Percentiles rank a stretch among this genome's conserved stretches.
Conservation (phyloP, 108 stramenopile species). For the Skeletonema marinoi region DNA sequence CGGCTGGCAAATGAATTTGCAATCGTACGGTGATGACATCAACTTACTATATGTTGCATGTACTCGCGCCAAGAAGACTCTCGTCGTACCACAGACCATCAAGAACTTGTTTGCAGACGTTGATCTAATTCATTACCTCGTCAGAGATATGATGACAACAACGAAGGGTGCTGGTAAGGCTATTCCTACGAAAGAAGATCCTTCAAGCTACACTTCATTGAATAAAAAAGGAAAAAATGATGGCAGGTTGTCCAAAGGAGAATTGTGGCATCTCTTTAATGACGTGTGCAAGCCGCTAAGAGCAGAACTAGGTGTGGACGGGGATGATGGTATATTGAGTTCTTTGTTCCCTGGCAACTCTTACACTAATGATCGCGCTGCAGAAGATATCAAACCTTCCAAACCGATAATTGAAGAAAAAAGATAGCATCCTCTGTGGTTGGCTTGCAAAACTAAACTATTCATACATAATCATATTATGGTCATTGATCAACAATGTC, state of each 20-base stretch:
- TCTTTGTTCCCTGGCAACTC: slow-evolving; percentile 10
- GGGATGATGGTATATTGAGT: slow-evolving; percentile 12
- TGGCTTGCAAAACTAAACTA: too few relatives aligned
- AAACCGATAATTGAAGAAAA: not conserved
- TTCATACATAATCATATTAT: too few relatives aligned
- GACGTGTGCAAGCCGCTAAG: slow-evolving; percentile 28
- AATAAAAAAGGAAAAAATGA: slow-evolving; percentile 3
- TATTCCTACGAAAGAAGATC: not conserved
- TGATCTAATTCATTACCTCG: slow-evolving; percentile 22
- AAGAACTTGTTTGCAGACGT: slow-evolving; percentile 6
- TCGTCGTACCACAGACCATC: slow-evolving; percentile 17
- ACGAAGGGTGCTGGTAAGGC: not conserved
- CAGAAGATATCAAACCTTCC: not conserved
- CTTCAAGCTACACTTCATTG: not conserved
- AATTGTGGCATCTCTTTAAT: slow-evolving; percentile 32
- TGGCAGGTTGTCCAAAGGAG: slow-evolving; percentile 23
- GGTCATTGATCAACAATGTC: too few relatives aligned
- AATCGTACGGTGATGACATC: slow-evolving; percentile 12
- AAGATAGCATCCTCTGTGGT: not conserved
- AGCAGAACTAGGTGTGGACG: slow-evolving; percentile 19
- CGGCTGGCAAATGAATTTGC: slow-evolving; percentile 24
- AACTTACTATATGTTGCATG: slow-evolving; percentile 39
- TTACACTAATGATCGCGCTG: not conserved
- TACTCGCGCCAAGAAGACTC: slow-evolving; percentile 33
- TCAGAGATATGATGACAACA: slow-evolving; percentile 15